These are phyloP conservation scores for Chamaecyparis obtusa DNA, from an alignment of 75 land plant genomes.

Conservation along the genomic window DNA sequence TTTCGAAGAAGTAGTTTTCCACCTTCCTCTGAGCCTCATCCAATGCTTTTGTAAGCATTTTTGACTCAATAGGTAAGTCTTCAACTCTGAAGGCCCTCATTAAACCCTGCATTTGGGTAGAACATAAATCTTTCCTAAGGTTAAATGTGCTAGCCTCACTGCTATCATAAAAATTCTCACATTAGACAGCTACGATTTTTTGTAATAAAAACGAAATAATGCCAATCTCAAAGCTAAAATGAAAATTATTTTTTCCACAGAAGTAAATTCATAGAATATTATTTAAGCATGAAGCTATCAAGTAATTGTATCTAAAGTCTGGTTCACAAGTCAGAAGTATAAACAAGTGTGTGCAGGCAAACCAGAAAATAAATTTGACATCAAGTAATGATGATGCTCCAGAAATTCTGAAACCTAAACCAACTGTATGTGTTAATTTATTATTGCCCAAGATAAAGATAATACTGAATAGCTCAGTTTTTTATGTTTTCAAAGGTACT, in stretches of 20 bases:
- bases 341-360: not conserved
- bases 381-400: not conserved
- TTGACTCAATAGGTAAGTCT: slow-evolving; percentile 95
- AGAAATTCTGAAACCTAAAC: not conserved
- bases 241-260: not conserved
- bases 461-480: not conserved
- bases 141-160: not conserved
- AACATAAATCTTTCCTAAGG: not conserved
- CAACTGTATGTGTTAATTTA: not conserved
- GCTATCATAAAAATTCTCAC: not conserved
- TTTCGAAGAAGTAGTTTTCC: slow-evolving; percentile 97
- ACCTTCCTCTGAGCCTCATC: slow-evolving; percentile 99
- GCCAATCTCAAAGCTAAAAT: not conserved
- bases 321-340: not conserved
- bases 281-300: not conserved
- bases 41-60: slow-evolving; percentile 90
- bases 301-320: not conserved
- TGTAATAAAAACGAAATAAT: not conserved
- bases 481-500: not conserved
- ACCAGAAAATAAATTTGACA: not conserved
- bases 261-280: not conserved
- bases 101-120: slow-evolving; percentile 63
- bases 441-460: not conserved
- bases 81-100: slow-evolving; percentile 98
- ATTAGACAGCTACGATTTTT: not conserved